These are phyloP conservation scores for Jimgerdemannia flammicorona DNA, from an alignment of 192 early-diverging fungal genomes.

Conservation along the genomic window DNA sequence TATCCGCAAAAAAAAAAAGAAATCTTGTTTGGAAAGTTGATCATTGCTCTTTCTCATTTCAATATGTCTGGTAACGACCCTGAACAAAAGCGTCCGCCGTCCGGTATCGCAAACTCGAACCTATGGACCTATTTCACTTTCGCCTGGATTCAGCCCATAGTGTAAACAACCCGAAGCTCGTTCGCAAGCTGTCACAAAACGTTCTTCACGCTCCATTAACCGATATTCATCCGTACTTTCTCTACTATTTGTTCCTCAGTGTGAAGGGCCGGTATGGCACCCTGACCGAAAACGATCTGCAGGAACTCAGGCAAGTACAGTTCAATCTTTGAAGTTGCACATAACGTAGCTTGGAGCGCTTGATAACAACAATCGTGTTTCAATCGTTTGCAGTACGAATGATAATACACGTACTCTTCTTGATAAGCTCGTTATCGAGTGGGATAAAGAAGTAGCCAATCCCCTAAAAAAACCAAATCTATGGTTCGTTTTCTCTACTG, in stretches of 20 bases:
- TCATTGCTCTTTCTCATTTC: not conserved
- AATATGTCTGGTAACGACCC: not conserved
- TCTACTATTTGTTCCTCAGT: not conserved
- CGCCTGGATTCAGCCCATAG: not conserved
- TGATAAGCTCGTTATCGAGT: not conserved
- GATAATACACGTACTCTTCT: not conserved
- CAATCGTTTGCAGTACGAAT: not conserved
- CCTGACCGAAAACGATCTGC: not conserved
- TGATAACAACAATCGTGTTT: not conserved
- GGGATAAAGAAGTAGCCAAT: not conserved
- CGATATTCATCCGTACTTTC: not conserved
- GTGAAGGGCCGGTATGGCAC: not conserved
- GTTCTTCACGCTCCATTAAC: too few species aligned
- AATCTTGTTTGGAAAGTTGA: not conserved
- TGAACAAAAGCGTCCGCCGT: not conserved
- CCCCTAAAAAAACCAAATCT: not conserved
- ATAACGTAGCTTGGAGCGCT: too few species aligned
- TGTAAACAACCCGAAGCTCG: not conserved
- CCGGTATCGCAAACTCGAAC: not conserved
- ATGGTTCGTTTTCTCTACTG: not conserved
- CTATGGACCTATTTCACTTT: not conserved
- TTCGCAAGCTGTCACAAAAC: not conserved
- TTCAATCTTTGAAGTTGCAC: not conserved
- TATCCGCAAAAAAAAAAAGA: too few species aligned
- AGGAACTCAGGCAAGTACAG: not conserved